These are phyloP conservation scores for Malus orientalis DNA, from an alignment of 306 rosid genomes.

Conservation along the genomic window DNA sequence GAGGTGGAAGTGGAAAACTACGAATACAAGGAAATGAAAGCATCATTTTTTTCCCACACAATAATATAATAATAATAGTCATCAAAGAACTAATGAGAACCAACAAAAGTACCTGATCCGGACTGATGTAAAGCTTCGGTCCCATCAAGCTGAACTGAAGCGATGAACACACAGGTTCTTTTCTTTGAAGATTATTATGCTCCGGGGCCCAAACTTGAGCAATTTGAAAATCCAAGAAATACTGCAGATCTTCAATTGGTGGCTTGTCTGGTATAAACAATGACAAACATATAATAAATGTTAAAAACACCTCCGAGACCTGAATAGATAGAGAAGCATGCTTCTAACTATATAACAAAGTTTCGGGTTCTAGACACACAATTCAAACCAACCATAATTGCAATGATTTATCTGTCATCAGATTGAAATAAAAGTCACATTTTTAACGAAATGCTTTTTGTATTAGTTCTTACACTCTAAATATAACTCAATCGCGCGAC, in stretches of 20 bases:
- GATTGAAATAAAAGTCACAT: constrained; percentile 6
- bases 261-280: constrained; percentile 63
- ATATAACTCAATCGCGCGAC: constrained; percentile 86
- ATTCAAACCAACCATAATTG: no score
- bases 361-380: no score
- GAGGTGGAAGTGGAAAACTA: not conserved
- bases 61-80: constrained; percentile 10
- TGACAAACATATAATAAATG: constrained; percentile 1
- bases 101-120: constrained; percentile 67
- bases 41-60: not conserved
- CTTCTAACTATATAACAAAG: no score
- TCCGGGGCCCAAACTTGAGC: constrained; percentile 89
- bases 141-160: constrained; percentile 99
- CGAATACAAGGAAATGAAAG: no score
- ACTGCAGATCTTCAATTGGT: constrained; percentile 91
- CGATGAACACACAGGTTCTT: constrained; percentile 78
- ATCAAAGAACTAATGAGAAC: constrained; percentile 10
- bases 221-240: constrained; percentile 95
- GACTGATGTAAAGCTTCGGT: constrained; percentile 86
- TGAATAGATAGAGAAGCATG: not conserved
- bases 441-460: constrained; percentile 5
- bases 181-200: constrained; percentile 72
- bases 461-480: constrained; percentile 67
- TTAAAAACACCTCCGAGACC: not conserved
- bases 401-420: not conserved